Base-by-base conservation (phyloP, 2,329 filamentous ascomycete genomes). In the Arthroderma uncinatum region DNA sequence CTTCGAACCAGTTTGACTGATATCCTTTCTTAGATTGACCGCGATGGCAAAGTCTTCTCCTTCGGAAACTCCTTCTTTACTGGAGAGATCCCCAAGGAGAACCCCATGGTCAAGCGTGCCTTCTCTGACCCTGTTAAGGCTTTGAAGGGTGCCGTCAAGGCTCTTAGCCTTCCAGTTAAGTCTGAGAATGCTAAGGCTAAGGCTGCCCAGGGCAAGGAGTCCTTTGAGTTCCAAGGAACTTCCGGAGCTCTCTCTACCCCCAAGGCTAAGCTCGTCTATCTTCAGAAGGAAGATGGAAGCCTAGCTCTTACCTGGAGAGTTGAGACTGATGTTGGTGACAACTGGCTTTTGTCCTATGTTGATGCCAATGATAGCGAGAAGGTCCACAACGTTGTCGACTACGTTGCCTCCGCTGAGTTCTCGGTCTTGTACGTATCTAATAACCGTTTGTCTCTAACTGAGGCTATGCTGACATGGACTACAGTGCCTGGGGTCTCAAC, bases 241-340 rank as follows among this genome's bases (percentile, higher is more conserved):
- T 58, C 59, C 14, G 59, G 59, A 23, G 54, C 59, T 37, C 28
- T 60, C 9, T 58, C 56, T 30, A 40, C 55, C 14, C 59, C 59
- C 23, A 58, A 58, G 50, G 59, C 50, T 25, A 37, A 58, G 8
- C 59, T 60, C 10, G 59, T 58, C 21, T 60, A 60, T 48, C 40
- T 60, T 16, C 36, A 56, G 39, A 60, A 60, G 54, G 10, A 39
- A n/a, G 59, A 60, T 30, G 59, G 56, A 30, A 57, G 1, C 12
- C 30, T 60, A 14, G 47, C 54, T 30, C 42, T 60, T 36, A 60
- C 59, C 25, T 60, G 59, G 59, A 60, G 21, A 44, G 54, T 60
- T 2, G 59, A 60, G 53, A 60, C 59, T 16, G 59, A 60, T 23
- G 44, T 58, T 37, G 59, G 56, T 44, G 59, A 60, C 56, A 58